Base-by-base conservation (phyloP, 768 basidiomycete genomes). In the Pleurotus tuoliensis region DNA sequence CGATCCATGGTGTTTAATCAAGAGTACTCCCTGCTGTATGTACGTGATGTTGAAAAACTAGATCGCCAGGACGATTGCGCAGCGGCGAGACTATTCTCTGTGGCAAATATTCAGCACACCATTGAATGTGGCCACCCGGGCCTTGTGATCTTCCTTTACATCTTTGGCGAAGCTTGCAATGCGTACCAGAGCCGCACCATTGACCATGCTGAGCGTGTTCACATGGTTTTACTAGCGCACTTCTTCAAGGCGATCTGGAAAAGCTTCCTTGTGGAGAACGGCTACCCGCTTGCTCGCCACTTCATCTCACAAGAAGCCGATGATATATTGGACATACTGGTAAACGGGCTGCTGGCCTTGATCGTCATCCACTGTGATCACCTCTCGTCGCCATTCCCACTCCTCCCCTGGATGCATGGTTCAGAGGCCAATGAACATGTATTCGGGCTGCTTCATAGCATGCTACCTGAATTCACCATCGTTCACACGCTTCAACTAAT, bases 51-150 rank as follows among this genome's bases (percentile, higher is more conserved):
- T 15, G 63, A 66, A 16, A 68, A 69, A 41, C 40, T 70, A 0
- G 71, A 75, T 49, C 47, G 65, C 9, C 73, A 74, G 62, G 74
- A 74, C 56, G 73, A 76, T 57, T 62, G 61, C 40, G 73, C 71
- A 0, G 73, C 72, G 0, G 57, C 68, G 2, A 64, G 70, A 0
- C 59, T 74, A 0, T 73, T 73, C 57, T 71, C 69, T 9, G 64
- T 67, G 2, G 58, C 55, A 0, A 59, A 64, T 0, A 61, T 75
- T 3, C 13, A 66, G 15, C 65, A 50, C 12, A 27, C 65, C 3
- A 53, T 46, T 3, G 37, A 62, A 0, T 38, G 64, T 16, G 55
- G 58, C 45, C 64, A 58, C 5, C 8, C 54, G 1, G 66, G 64
- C 2, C 47, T 60, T 1, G 59, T 64, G 12, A 57, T 64, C 16